Conservation (phyloP, 768 basidiomycete genomes). For the Hemileccinum impolitum region DNA sequence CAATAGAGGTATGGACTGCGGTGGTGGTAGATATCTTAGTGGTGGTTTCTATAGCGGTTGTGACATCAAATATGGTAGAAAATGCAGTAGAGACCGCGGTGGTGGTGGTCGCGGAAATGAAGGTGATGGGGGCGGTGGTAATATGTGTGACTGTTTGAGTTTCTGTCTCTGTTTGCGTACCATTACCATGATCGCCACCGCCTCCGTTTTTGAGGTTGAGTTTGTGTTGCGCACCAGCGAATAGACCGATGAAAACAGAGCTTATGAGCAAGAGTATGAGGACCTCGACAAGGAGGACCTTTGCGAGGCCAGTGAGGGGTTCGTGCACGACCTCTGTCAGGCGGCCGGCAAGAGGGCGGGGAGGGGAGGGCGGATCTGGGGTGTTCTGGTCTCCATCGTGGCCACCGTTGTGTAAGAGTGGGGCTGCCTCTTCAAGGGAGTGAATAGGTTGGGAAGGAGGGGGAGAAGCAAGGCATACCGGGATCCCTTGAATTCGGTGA, state of each 20-base stretch:
- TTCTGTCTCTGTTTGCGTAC: slow-evolving; percentile 33
- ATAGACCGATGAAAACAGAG: slow-evolving; percentile 90
- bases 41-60: slow-evolving; percentile 40
- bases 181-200: slow-evolving; percentile 29
- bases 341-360: slow-evolving; percentile 23
- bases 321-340: slow-evolving; percentile 62
- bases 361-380: slow-evolving; percentile 37
- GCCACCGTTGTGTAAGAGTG: slow-evolving; percentile 54
- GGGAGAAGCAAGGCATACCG: slow-evolving; percentile 34
- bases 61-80: slow-evolving; percentile 32
- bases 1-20: slow-evolving; percentile 34
- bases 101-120: slow-evolving; percentile 29
- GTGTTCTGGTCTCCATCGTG: slow-evolving; percentile 37
- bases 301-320: slow-evolving; percentile 79
- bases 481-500: slow-evolving; percentile 44
- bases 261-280: slow-evolving; percentile 78
- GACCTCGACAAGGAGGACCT: slow-evolving; percentile 71
- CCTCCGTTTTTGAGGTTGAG: slow-evolving; percentile 50
- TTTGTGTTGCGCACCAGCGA: slow-evolving; percentile 83
- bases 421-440: slow-evolving; percentile 52
- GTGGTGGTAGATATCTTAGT: slow-evolving; percentile 39
- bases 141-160: slow-evolving; percentile 33
- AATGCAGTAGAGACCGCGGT: slow-evolving; percentile 34
- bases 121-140: slow-evolving; percentile 29
- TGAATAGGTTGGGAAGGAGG: neutral